Base-by-base conservation (phyloP, 306 rosid species). In the Quercus agrifolia region DNA sequence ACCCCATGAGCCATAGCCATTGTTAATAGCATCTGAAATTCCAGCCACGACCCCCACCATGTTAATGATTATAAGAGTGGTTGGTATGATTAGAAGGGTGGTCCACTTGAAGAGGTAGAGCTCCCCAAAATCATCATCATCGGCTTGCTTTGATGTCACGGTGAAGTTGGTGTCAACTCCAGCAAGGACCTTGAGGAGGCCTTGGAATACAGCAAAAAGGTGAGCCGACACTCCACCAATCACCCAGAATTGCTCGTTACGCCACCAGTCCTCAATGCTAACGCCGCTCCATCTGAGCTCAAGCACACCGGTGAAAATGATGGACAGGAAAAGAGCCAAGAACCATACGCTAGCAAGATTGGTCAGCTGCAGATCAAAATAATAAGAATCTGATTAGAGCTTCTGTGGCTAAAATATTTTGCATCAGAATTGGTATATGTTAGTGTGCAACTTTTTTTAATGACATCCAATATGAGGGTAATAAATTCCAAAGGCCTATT, bases 41-140 rank as follows among this genome's bases (percentile, higher is more conserved):
- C 99, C 99, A n/a, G 97, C 98, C 31, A 95, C 97, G 56, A 93
- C 90, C 83, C 94, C 99, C 30, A 93, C 96, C 92, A 93, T 87
- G 80, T 95, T 95, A 83, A 95, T 56, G 85, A 95, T 89, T 51
- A 93, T 88, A 11, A 95, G 91, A 66, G 91, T 89, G 12, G 98
- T 91, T 66, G 99, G 99, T 38, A 97, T 97, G 87, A 95, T 93
- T 61, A 95, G 96, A 59, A 95, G 92, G 5, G 91, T 82, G 1
- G 98, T 93, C 99, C 99, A 95, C 78, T 91, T 95, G 89, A 88
- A 95, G 81, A 87, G 90, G 84, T 92, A 85, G 84, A 95, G 91
- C 58, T 92, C 96, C 54, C 92, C 92, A 13, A 82, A 90, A 72
- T 79, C 88, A 2, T 78, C 19, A 41, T 83, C 87, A 0, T 89